phyloP scores from a whole-genome alignment of 2,329 filamentous ascomycete genomes.

The Pochonia chlamydosporia region DNA sequence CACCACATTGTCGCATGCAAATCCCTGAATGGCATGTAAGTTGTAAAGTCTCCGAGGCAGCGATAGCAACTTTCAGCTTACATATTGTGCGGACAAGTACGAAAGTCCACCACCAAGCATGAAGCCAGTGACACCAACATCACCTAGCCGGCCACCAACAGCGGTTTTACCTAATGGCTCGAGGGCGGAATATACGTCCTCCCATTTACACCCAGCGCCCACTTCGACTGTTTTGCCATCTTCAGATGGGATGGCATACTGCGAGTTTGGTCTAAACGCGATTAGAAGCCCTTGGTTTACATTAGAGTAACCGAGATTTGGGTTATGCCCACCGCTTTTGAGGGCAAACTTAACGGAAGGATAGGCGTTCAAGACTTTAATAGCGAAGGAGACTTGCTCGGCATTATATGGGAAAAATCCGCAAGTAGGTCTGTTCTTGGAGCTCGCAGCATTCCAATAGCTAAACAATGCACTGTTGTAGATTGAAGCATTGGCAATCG shows the following conservation, averaged over 20 bases:
- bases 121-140: conserved; percentile 42
- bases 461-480: conserved; percentile 10
- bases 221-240: conserved; percentile 33
- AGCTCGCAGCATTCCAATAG: conserved; percentile 14
- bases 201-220: conserved; percentile 40
- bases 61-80: conserved; percentile 28
- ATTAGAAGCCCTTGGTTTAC: conserved; percentile 43
- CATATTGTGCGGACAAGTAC: conserved; percentile 44
- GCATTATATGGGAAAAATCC: conserved; percentile 41
- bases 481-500: not conserved
- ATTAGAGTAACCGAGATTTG: conserved; percentile 47
- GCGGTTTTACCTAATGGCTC: conserved; percentile 35
- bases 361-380: conserved; percentile 41
- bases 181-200: conserved; percentile 32
- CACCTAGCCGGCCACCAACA: conserved; percentile 38
- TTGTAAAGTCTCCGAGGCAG: not conserved
- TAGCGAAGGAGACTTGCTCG: conserved; percentile 46
- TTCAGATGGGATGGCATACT: conserved; percentile 15
- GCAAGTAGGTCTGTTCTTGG: conserved; percentile 24
- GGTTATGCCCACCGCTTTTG: conserved; percentile 52
- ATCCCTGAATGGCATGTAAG: not conserved
- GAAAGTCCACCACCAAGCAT: conserved; percentile 49
- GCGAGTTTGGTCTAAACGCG: conserved; percentile 6
- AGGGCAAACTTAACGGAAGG: conserved; percentile 44
- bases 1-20: conserved; percentile 23